phyloP scores from a whole-genome alignment of 2,329 filamentous ascomycete species.

The Amesomyces nigricolor region DNA sequence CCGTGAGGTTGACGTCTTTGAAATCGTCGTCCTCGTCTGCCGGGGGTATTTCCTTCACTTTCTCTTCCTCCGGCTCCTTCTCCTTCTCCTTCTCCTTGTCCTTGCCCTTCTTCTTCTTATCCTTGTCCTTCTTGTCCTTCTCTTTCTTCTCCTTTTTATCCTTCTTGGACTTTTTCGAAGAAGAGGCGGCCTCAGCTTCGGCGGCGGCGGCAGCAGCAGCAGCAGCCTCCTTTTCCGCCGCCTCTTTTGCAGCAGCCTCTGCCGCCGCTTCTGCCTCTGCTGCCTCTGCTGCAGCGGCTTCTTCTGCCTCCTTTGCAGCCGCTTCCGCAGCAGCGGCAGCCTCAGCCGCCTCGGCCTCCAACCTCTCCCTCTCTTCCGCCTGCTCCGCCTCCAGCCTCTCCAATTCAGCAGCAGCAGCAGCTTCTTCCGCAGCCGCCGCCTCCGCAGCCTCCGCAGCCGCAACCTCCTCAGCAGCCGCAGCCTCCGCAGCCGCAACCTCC shows the following conservation, averaged over 20 bases:
- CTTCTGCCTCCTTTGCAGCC: conserved; percentile 18
- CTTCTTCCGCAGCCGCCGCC: conserved; percentile 12
- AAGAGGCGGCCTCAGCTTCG: conserved; percentile 19
- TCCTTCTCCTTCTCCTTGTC: conserved; percentile 28
- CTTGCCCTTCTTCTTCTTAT: conserved; percentile 24
- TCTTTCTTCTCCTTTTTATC: not conserved
- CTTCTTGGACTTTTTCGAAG: conserved; percentile 39
- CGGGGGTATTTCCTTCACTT: conserved; percentile 18
- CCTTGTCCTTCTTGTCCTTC: not conserved
- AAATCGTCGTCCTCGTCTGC: conserved; percentile 30
- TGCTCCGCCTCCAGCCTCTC: conserved; percentile 2
- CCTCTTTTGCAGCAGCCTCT: conserved; percentile 2
- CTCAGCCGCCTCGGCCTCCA: not conserved
- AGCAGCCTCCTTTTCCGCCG: conserved; percentile 23
- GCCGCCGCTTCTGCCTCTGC: conserved; percentile 2
- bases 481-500: conserved; percentile 26
- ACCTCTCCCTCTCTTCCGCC: not conserved
- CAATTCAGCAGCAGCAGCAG: not conserved
- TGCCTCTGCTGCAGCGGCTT: conserved; percentile 25
- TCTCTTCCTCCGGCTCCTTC: conserved; percentile 27
- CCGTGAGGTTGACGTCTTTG: conserved; percentile 35
- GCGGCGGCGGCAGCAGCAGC: conserved; percentile 25
- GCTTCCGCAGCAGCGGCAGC: not conserved
- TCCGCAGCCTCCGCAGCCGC: conserved; percentile 21
- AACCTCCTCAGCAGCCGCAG: conserved; percentile 24